A percentile compares a stretch with the other conserved stretches of the same genome.
Evolutionary conservation across 2,329 filamentous ascomycete species (phyloP).

Genomic region (Alternaria panax): DNA sequence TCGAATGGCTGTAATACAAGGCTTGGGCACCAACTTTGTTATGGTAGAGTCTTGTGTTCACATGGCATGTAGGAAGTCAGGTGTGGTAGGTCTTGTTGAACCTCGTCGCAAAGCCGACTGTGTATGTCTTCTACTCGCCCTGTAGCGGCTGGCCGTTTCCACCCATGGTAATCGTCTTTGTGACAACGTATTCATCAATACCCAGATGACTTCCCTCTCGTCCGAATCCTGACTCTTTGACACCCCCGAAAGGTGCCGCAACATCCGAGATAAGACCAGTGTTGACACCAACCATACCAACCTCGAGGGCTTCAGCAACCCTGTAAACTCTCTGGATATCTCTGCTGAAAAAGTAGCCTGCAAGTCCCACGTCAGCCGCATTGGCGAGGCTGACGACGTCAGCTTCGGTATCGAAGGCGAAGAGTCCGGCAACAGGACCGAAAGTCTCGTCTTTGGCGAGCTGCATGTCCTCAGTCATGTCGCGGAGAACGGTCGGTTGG

Average conservation of each 20-base stretch:
- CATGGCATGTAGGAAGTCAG: background rate
- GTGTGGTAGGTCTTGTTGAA: background rate
- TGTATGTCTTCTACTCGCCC: conserved; percentile 29
- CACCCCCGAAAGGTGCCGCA: conserved; percentile 57
- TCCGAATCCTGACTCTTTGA: conserved; percentile 61
- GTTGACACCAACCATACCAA: conserved; percentile 80
- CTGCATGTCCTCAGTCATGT: conserved; percentile 85
- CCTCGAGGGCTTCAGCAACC: conserved; percentile 73
- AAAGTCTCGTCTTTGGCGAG: conserved; percentile 92
- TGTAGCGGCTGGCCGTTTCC: conserved; percentile 68
- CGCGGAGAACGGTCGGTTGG: conserved; percentile 85
- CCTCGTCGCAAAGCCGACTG: background rate
- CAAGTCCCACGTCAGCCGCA: conserved; percentile 81
- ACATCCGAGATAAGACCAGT: conserved; percentile 59
- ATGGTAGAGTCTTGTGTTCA: background rate
- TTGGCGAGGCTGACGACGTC: conserved; percentile 90
- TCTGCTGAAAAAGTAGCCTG: conserved; percentile 88
- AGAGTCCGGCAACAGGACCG: conserved; percentile 88
- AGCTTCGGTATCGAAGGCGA: conserved; percentile 85
- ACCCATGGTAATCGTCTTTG: conserved; percentile 62
- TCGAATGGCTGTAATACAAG: background rate
- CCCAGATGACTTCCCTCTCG: conserved; percentile 60
- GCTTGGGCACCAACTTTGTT: background rate
- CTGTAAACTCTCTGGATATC: conserved; percentile 66
- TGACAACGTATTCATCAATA: conserved; percentile 58